phyloP scores from a whole-genome alignment of 306 rosid genomes.

The Echinosophora koreensis region DNA sequence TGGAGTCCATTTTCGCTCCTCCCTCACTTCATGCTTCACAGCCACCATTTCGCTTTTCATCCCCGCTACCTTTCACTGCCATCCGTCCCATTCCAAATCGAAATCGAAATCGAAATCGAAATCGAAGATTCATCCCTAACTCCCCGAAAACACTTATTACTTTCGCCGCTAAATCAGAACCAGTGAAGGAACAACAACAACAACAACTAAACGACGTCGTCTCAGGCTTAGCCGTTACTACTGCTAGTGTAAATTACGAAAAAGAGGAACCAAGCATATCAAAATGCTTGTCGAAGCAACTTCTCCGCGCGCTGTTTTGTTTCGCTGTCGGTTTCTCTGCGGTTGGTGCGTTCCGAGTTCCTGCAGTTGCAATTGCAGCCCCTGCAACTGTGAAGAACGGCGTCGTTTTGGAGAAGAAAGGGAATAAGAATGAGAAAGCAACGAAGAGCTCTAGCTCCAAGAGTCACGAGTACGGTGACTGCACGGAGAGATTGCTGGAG shows the following conservation, averaged over 20 bases:
- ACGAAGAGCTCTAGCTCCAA: slow-evolving; percentile 27
- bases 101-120: slow-evolving; percentile 21
- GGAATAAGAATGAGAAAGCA: slow-evolving; percentile 43
- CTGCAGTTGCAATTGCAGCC: slow-evolving; percentile 58
- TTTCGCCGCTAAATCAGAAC: slow-evolving; percentile 28
- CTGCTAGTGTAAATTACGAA: slow-evolving; percentile 17
- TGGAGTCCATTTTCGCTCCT: slow-evolving; percentile 58
- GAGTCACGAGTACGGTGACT: slow-evolving; percentile 60
- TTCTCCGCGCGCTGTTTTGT: slow-evolving; percentile 60
- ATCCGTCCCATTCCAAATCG: slow-evolving; percentile 37
- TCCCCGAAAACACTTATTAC: slow-evolving; percentile 29
- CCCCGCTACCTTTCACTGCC: slow-evolving; percentile 30
- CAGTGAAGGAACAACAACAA: neutral
- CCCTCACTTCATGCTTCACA: slow-evolving; percentile 37
- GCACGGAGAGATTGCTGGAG: slow-evolving; percentile 63
- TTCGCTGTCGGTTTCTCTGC: slow-evolving; percentile 68
- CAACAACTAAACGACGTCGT: slow-evolving; percentile 16
- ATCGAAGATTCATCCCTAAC: slow-evolving; percentile 39
- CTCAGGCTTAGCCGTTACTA: neutral
- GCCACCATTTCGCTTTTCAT: slow-evolving; percentile 1
- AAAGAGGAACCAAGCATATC: slow-evolving; percentile 37
- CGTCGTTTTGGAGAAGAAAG: slow-evolving; percentile 35
- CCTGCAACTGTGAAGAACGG: slow-evolving; percentile 34
- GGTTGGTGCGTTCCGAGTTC: slow-evolving; percentile 48
- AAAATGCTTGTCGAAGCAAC: slow-evolving; percentile 48